A percentile compares a stretch with the other conserved stretches of the same genome.
phyloP scores from a whole-genome alignment of 1,284 basidiomycete species.

The Sanghuangporus sanghuang region DNA sequence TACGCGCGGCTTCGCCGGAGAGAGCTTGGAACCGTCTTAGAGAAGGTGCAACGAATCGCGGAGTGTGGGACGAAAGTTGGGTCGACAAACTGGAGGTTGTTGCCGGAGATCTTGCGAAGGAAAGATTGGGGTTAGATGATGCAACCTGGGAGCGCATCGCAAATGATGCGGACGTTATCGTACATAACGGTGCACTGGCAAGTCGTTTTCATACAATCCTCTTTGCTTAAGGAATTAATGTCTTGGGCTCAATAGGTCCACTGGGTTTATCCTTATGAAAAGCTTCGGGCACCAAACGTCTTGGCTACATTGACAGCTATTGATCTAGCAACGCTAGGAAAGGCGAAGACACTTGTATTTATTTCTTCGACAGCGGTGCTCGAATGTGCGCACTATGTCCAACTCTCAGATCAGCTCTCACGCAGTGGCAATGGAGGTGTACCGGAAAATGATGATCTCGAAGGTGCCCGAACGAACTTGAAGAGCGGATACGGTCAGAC shows the following conservation, averaged over 20 bases:
- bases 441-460: conserved; percentile 87
- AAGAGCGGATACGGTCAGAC: conserved; percentile 95
- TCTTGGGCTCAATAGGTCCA: conserved; percentile 61
- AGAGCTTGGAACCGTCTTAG: conserved; percentile 71
- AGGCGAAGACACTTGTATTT: conserved; percentile 84
- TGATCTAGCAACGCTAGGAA: conserved; percentile 64
- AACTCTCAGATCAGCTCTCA: conserved; percentile 71
- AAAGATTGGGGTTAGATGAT: conserved; percentile 71
- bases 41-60: conserved; percentile 77
- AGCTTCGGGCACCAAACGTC: conserved; percentile 89
- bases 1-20: conserved; percentile 67
- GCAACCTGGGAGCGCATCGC: conserved; percentile 67
- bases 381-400: conserved; percentile 88
- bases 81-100: conserved; percentile 75
- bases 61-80: conserved; percentile 95
- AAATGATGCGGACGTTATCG: conserved; percentile 74
- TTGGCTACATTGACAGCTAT: conserved; percentile 83
- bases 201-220: conserved; percentile 25
- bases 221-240: not conserved
- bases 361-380: conserved; percentile 94
- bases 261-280: conserved; percentile 98
- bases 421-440: conserved; percentile 58
- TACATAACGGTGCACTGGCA: conserved; percentile 97
- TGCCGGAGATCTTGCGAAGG: conserved; percentile 80
- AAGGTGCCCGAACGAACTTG: conserved; percentile 73